phyloP scores from a whole-genome alignment of 1,139 yeast genomes.

The Maudiozyma humilis region DNA sequence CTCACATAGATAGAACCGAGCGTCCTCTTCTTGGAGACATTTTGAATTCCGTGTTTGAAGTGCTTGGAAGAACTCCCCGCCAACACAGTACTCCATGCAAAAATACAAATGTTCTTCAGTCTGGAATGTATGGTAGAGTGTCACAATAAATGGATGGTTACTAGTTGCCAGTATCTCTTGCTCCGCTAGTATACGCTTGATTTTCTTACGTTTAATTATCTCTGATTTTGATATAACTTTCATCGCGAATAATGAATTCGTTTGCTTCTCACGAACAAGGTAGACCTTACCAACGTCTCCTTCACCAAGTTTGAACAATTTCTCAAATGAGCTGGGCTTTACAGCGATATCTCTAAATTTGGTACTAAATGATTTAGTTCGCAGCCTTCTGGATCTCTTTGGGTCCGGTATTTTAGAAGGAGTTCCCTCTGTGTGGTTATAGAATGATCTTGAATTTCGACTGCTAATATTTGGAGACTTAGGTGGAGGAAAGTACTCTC shows the following conservation, averaged over 20 bases:
- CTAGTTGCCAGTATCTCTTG: constrained; percentile 93
- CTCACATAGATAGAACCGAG: constrained; percentile 94
- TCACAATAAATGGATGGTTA: constrained; percentile 94
- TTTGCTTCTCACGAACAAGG: constrained; percentile 71
- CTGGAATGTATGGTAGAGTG: constrained; percentile 92
- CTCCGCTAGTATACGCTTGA: constrained; percentile 90
- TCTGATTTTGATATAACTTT: constrained; percentile 84
- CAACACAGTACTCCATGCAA: constrained; percentile 99
- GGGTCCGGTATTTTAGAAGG: constrained; percentile 16
- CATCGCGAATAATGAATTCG: constrained; percentile 81
- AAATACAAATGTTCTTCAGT: constrained; percentile 86
- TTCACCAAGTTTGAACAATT: constrained; percentile 77
- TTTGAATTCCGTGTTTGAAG: constrained; percentile 83
- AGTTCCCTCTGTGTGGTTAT: background rate
- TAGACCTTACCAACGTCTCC: constrained; percentile 98
- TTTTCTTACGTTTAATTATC: constrained; percentile 90
- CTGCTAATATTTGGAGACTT: background rate
- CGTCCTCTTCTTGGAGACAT: constrained; percentile 80
- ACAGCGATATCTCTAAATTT: constrained; percentile 73
- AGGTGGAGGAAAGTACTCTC: background rate
- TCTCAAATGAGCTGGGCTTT: constrained; percentile 79
- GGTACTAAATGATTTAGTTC: constrained; percentile 46
- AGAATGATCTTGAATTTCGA: background rate
- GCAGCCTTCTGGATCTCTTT: constrained; percentile 36
- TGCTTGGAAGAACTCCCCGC: constrained; percentile 97